Conservation (phyloP, 176 grass and related monocot genomes). For the Aegilops tauschii region DNA sequence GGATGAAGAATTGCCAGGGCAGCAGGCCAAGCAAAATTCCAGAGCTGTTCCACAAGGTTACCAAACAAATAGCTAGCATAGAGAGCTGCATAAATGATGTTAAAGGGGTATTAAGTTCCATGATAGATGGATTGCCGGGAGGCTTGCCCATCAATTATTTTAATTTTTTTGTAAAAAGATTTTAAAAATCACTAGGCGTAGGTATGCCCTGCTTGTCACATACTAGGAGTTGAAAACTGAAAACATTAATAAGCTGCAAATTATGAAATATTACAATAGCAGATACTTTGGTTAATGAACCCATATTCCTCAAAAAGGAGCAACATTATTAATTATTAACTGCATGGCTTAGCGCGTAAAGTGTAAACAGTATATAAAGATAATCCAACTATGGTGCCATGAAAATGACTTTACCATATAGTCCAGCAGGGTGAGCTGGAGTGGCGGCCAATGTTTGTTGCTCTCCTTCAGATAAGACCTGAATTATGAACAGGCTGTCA, state of each 20-base stretch:
- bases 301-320: neutral
- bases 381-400: neutral
- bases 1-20: constrained; percentile 84
- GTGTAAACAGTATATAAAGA: neutral
- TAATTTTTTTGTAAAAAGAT: neutral
- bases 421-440: constrained; percentile 75
- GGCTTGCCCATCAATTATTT: neutral
- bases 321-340: neutral
- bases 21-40: constrained; percentile 96
- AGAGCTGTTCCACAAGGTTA: constrained; percentile 91
- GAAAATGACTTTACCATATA: constrained; percentile 50
- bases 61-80: constrained; percentile 88
- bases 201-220: neutral
- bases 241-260: constrained; percentile 2
- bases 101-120: constrained; percentile 23
- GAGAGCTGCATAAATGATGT: constrained; percentile 65
- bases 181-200: neutral
- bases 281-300: neutral
- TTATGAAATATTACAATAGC: neutral
- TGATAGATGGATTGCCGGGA: neutral
- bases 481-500: constrained; percentile 17
- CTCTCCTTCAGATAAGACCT: constrained; percentile 72
- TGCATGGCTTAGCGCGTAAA: neutral
- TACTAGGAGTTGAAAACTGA: neutral
- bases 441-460: constrained; percentile 69